Evolutionary conservation across 108 stramenopile species (phyloP).

Genomic region (Cyclostephanos tholiformis): DNA sequence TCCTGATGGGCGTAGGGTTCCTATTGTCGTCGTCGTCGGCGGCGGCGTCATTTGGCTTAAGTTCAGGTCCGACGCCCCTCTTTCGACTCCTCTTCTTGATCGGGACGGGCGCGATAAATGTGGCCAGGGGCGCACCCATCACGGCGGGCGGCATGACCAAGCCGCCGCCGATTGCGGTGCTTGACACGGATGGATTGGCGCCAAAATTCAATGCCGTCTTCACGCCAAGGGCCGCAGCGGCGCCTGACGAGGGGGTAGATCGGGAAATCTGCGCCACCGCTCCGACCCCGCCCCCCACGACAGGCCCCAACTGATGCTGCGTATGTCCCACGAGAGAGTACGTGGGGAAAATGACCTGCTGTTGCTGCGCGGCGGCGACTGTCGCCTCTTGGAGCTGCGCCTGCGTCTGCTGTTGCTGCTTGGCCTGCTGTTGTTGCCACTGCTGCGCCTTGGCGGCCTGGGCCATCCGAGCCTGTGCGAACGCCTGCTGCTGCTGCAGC

Average conservation of each 20-base stretch:
- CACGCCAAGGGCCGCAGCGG: background rate
- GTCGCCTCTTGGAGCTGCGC: background rate
- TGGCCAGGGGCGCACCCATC: background rate
- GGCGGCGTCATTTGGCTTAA: no score
- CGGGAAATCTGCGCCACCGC: background rate
- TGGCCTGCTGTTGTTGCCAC: slow-evolving; percentile 21
- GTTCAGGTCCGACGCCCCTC: background rate
- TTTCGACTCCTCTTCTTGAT: background rate
- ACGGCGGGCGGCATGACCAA: background rate
- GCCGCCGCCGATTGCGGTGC: background rate
- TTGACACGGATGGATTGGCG: background rate
- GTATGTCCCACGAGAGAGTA: slow-evolving; percentile 1
- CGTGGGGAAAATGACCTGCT: background rate
- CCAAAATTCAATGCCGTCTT: background rate
- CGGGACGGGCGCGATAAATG: background rate
- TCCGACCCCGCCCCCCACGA: background rate
- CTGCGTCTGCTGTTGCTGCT: slow-evolving; percentile 21
- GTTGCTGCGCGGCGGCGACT: background rate
- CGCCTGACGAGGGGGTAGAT: background rate
- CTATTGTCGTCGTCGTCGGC: background rate
- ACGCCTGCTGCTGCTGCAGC: slow-evolving; percentile 18
- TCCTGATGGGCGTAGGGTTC: background rate
- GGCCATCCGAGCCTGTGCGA: slow-evolving; percentile 7
- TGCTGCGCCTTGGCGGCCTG: slow-evolving; percentile 18
- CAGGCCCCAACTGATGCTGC: background rate